phyloP scores from a whole-genome alignment of 306 rosid genomes.

The Malus asiatica region DNA sequence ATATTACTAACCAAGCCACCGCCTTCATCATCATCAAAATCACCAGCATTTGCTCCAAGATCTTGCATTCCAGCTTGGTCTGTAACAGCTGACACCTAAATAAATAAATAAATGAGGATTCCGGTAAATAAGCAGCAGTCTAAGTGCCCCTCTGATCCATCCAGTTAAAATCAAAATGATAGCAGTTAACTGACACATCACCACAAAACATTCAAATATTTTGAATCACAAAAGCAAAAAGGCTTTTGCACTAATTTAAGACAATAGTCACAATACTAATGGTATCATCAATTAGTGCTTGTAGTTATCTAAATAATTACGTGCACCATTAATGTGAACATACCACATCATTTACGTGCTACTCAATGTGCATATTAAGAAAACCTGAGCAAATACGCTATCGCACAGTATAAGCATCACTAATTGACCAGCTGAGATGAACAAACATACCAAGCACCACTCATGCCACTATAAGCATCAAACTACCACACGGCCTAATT shows the following conservation, averaged over 20 bases:
- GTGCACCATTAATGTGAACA: background rate
- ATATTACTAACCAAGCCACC: conserved; percentile 70
- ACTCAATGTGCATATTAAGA: background rate
- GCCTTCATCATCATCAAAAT: conserved; percentile 90
- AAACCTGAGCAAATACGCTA: background rate
- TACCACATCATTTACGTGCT: background rate
- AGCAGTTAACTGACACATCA: background rate
- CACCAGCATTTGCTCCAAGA: conserved; percentile 70
- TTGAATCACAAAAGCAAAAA: background rate
- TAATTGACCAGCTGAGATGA: background rate
- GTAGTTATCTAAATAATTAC: background rate
- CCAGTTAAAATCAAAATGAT: background rate
- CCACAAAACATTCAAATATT: background rate
- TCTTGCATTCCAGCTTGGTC: conserved; percentile 83
- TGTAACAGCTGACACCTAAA: conserved; percentile 80
- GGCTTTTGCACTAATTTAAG: background rate
- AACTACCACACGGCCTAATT: background rate
- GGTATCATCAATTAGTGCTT: background rate
- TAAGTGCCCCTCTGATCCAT: background rate
- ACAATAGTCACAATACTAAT: background rate
- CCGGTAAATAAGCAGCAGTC: background rate
- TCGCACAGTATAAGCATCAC: background rate
- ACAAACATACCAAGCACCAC: background rate
- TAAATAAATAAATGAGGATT: background rate
- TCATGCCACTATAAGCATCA: background rate